phyloP scores from a whole-genome alignment of 352 stramenopile genomes.

The Pythium rishiriense region DNA sequence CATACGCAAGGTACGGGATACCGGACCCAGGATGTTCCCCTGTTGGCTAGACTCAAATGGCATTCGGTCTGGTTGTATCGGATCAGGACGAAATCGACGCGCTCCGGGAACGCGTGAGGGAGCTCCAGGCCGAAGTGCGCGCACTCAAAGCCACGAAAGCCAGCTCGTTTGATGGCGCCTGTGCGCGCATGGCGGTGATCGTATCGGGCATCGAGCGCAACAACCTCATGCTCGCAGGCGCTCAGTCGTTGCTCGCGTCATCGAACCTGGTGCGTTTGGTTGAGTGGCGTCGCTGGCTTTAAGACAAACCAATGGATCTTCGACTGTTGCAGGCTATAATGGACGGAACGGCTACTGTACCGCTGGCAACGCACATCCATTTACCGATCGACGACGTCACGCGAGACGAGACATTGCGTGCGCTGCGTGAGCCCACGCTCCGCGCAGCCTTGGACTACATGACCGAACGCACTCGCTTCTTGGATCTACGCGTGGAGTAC shows the following conservation, averaged over 20 bases:
- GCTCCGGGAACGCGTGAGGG: conserved; percentile 1
- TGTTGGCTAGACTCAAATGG: no score
- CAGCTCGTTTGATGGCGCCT: neutral
- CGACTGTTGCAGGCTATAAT: neutral
- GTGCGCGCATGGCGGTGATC: neutral
- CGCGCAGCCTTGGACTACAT: neutral
- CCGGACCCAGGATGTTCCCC: no score
- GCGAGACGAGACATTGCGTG: neutral
- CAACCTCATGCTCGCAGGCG: conserved; percentile 8
- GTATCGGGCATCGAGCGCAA: neutral
- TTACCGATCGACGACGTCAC: conserved; percentile 1
- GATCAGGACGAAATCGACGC: conserved; percentile 7
- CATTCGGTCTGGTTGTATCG: neutral
- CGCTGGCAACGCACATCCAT: conserved; percentile 19
- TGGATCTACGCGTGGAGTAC: conserved; percentile 8
- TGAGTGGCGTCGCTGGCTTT: neutral
- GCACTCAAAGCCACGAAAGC: neutral
- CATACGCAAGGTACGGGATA: conserved; percentile 5
- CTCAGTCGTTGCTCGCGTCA: neutral
- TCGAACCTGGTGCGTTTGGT: neutral
- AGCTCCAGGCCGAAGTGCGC: neutral
- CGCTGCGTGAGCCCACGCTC: conserved; percentile 6
- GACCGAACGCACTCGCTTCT: conserved; percentile 1
- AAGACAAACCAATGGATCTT: neutral
- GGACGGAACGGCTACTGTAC: neutral